Conservation (phyloP, 1,139 yeast species). For the Candida smagusa region DNA sequence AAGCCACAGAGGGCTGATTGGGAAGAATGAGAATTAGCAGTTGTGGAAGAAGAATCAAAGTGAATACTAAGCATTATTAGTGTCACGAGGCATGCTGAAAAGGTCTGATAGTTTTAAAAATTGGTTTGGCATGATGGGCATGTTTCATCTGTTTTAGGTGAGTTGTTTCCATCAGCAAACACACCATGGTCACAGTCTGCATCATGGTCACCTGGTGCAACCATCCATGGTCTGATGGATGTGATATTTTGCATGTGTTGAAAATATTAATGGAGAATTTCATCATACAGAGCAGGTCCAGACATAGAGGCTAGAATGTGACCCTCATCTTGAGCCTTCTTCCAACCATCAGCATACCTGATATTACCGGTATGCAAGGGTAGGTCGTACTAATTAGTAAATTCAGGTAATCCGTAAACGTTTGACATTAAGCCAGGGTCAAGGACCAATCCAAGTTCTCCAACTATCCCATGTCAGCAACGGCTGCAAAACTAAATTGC, state of each 20-base stretch:
- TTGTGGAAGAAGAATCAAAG: too few species aligned
- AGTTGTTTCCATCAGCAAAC: conserved; percentile 1
- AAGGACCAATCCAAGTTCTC: conserved; percentile 6
- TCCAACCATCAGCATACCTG: conserved; percentile 6
- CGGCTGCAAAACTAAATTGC: conserved; percentile 5
- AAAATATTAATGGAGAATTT: conserved; percentile 5
- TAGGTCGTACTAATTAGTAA: conserved; percentile 3
- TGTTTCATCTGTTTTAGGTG: conserved; percentile 2
- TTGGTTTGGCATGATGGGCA: conserved; percentile 6
- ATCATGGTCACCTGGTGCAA: conserved; percentile 6
- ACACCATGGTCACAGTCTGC: conserved; percentile 6
- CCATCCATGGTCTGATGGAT: conserved; percentile 4
- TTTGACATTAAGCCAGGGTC: conserved; percentile 4
- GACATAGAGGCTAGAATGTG: conserved; percentile 1
- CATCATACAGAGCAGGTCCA: conserved; percentile 3
- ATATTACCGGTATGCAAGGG: conserved; percentile 5
- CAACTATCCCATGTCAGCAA: conserved; percentile 5
- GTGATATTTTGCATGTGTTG: conserved; percentile 5
- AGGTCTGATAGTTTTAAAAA: conserved; percentile 4
- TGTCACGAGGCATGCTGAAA: conserved; percentile 5
- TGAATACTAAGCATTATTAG: conserved; percentile 5
- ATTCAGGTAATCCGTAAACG: conserved; percentile 1
- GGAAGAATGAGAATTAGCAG: too few species aligned
- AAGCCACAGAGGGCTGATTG: too few species aligned
- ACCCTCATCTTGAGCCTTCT: conserved; percentile 5